Percentiles rank a stretch among this genome's conserved stretches.
These are phyloP conservation scores for Diaporthe citri DNA, from an alignment of 2,329 filamentous ascomycete genomes.

Conservation along the genomic window DNA sequence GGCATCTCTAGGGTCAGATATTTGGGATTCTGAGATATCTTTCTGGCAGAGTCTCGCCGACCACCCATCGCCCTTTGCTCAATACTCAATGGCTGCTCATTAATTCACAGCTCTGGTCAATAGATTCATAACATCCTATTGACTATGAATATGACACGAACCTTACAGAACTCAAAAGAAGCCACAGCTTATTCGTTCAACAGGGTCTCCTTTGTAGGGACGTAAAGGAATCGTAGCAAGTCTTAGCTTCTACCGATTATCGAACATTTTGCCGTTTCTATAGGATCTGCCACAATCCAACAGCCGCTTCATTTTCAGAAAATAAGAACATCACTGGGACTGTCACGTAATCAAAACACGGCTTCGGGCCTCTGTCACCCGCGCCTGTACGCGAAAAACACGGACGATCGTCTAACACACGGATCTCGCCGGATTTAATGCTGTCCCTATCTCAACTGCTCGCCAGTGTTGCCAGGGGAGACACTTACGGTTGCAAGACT, in stretches of 20 bases:
- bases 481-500: neutral
- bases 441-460: neutral
- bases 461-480: neutral
- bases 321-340: neutral
- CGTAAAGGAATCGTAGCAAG: neutral
- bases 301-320: neutral
- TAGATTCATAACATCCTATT: neutral
- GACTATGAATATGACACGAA: neutral
- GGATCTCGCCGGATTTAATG: neutral
- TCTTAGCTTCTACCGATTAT: neutral
- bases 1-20: neutral
- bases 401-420: neutral
- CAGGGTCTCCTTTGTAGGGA: neutral
- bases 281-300: neutral
- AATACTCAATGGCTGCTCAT: neutral
- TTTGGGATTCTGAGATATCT: neutral
- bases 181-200: neutral
- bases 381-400: neutral
- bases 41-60: constrained; percentile 3
- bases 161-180: neutral
- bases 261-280: neutral
- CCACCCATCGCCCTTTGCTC: neutral
- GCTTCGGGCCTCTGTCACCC: neutral
- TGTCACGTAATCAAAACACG: neutral
- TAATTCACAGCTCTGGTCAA: neutral